Percentiles rank a stretch among this genome's conserved stretches.
These are phyloP conservation scores for Fusarium austroafricanum DNA, from an alignment of 2,329 filamentous ascomycete species.

Conservation along the genomic window DNA sequence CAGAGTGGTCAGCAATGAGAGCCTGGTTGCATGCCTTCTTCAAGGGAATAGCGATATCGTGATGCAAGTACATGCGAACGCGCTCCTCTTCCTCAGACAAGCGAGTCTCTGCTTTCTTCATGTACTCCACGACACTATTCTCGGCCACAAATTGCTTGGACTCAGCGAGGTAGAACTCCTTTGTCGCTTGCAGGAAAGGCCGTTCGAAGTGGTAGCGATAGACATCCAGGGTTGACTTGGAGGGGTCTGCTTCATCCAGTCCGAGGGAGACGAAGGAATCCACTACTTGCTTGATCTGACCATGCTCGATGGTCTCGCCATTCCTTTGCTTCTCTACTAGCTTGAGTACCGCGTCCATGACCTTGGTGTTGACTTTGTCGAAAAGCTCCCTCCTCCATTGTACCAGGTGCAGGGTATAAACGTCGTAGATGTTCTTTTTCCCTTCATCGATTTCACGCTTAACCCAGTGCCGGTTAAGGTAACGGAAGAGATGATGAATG, in stretches of 20 bases:
- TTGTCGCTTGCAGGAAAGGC: conserved; percentile 89
- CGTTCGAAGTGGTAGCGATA: conserved; percentile 93
- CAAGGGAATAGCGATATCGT: conserved; percentile 85
- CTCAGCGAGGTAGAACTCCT: conserved; percentile 88
- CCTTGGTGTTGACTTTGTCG: conserved; percentile 81
- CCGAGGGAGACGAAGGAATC: conserved; percentile 97
- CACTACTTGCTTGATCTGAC: conserved; percentile 96
- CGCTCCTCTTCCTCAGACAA: conserved; percentile 94
- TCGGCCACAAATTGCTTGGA: conserved; percentile 95
- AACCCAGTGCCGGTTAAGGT: conserved; percentile 98
- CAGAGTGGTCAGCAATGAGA: conserved; percentile 88
- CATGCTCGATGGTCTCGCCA: conserved; percentile 96
- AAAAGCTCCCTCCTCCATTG: conserved; percentile 97
- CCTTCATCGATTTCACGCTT: conserved; percentile 99
- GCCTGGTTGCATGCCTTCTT: conserved; percentile 91
- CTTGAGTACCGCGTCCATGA: conserved; percentile 95
- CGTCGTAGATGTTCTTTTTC: conserved; percentile 97
- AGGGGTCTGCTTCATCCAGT: conserved; percentile 90
- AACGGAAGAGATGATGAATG: conserved; percentile 96
- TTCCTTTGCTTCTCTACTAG: conserved; percentile 97
- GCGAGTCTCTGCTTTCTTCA: conserved; percentile 97
- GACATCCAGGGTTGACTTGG: conserved; percentile 94
- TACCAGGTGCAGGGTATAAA: conserved; percentile 95
- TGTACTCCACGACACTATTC: conserved; percentile 98
- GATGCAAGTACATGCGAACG: conserved; percentile 89